These are phyloP conservation scores for Trapa bicornis DNA, from an alignment of 345 rosid species.

Conservation along the genomic window DNA sequence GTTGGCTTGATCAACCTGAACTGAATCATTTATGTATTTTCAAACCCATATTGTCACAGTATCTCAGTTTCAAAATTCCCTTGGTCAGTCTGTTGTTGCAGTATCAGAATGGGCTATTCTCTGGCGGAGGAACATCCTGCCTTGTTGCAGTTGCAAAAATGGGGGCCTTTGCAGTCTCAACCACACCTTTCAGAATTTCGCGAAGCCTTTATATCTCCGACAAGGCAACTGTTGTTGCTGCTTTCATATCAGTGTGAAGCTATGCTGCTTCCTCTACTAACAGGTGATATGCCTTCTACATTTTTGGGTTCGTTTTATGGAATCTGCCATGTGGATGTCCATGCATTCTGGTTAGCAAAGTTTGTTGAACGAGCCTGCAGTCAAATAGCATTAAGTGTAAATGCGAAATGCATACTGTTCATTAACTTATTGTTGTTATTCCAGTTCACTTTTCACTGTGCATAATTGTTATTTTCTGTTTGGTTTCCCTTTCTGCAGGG, in stretches of 20 bases:
- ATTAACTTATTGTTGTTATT: neutral
- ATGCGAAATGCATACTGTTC: neutral
- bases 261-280: slow-evolving; percentile 54
- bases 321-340: neutral
- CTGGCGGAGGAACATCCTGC: slow-evolving; percentile 37
- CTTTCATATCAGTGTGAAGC: slow-evolving; percentile 67
- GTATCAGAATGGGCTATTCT: slow-evolving; percentile 38
- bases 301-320: neutral
- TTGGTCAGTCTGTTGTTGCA: slow-evolving; percentile 3
- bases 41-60: neutral
- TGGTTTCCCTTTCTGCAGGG: slow-evolving; percentile 9
- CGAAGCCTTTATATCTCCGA: slow-evolving; percentile 84
- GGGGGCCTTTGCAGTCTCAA: slow-evolving; percentile 49
- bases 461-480: neutral
- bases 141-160: slow-evolving; percentile 65
- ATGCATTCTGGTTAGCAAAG: neutral
- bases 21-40: neutral
- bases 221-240: slow-evolving; percentile 50
- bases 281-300: slow-evolving; percentile 28
- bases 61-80: neutral
- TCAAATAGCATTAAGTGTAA: neutral
- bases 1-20: neutral
- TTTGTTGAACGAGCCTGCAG: neutral
- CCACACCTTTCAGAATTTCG: slow-evolving; percentile 64
- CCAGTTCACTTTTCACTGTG: neutral